These are phyloP conservation scores for Eimeria praecox DNA, from an alignment of 169 alveolate genomes.

Conservation along the genomic window DNA sequence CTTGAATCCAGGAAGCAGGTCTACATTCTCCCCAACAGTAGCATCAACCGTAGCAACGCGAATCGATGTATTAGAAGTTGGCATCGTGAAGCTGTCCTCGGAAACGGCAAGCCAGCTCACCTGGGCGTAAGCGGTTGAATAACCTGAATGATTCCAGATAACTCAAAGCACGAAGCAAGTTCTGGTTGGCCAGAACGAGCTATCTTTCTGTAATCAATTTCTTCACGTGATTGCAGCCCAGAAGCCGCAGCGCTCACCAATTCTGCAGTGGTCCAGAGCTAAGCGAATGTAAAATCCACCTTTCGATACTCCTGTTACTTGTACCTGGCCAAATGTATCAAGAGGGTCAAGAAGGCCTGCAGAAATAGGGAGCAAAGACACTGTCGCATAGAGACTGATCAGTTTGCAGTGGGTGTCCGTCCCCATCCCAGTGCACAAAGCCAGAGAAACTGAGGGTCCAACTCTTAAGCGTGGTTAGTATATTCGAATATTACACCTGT, in stretches of 20 bases:
- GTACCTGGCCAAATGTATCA: slow-evolving; percentile 35
- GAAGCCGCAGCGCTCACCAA: slow-evolving; percentile 43
- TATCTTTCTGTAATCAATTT: not conserved
- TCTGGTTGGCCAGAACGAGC: not conserved
- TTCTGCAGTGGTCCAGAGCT: slow-evolving; percentile 66
- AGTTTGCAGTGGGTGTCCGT: not conserved
- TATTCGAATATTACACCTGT: not conserved
- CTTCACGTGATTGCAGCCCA: not conserved
- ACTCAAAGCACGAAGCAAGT: not conserved
- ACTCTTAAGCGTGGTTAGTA: not conserved
- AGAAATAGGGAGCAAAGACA: not conserved
- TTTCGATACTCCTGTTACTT: slow-evolving; percentile 53
- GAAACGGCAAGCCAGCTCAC: slow-evolving; percentile 70
- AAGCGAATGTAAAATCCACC: slow-evolving; percentile 58
- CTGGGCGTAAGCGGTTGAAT: slow-evolving; percentile 31
- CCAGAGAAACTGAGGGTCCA: not conserved
- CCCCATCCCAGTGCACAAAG: not conserved
- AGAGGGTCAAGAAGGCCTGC: slow-evolving; percentile 42
- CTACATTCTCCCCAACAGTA: slow-evolving; percentile 12
- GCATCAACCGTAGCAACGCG: slow-evolving; percentile 45
- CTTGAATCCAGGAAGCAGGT: slow-evolving; percentile 23
- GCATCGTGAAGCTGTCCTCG: slow-evolving; percentile 43
- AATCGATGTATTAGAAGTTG: not conserved
- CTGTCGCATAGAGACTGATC: not conserved
- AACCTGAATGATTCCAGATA: slow-evolving; percentile 51